phyloP scores from a whole-genome alignment of 2,329 filamentous ascomycete species.

The Aspergillus sp. region DNA sequence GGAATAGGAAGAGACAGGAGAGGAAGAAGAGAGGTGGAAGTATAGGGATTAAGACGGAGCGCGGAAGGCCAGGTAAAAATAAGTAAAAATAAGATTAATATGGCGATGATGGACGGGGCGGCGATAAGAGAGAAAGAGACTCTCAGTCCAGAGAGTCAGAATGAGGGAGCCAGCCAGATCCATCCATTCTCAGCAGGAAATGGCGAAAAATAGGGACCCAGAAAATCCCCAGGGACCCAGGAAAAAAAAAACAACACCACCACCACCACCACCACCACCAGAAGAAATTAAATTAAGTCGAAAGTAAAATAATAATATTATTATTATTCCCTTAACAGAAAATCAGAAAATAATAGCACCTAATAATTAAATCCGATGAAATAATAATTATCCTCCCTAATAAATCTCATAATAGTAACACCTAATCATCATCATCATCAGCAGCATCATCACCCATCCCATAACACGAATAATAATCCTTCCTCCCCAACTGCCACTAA shows the following conservation, averaged over 20 bases:
- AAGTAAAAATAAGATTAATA: slow-evolving; percentile 7
- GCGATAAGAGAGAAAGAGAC: slow-evolving; percentile 45
- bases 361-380: not conserved
- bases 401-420: slow-evolving; percentile 10
- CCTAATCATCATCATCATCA: not conserved
- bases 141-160: slow-evolving; percentile 8
- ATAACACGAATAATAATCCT: too few relatives aligned
- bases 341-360: too few relatives aligned
- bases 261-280: slow-evolving; percentile 5
- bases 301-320: too few relatives aligned
- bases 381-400: slow-evolving; percentile 5
- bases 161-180: not conserved
- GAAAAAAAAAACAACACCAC: too few relatives aligned
- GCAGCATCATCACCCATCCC: not conserved
- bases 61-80: slow-evolving; percentile 12
- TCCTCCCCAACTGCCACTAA: not conserved
- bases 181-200: not conserved
- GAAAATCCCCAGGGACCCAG: slow-evolving; percentile 12
- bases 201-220: slow-evolving; percentile 22
- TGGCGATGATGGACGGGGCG: slow-evolving; percentile 15
- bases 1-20: slow-evolving; percentile 6
- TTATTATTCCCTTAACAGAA: too few relatives aligned
- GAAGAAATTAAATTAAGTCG: too few relatives aligned
- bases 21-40: slow-evolving; percentile 6
- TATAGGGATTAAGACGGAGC: slow-evolving; percentile 10